Evolutionary conservation across 1,284 basidiomycete genomes (phyloP).

Genomic region (Peniophora sp.): DNA sequence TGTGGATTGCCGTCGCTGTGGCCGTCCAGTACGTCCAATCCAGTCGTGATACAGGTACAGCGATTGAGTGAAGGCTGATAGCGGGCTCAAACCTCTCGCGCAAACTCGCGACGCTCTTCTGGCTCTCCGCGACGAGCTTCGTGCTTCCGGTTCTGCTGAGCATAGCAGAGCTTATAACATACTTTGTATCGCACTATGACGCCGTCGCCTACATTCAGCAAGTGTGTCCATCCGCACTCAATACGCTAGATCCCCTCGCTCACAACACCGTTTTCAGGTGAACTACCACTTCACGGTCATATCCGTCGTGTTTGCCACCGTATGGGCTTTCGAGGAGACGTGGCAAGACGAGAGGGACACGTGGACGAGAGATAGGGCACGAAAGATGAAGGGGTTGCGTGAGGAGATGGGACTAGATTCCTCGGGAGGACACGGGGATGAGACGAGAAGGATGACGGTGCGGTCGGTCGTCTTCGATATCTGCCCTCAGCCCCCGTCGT

Average conservation of each 20-base stretch:
- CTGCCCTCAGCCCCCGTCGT: too few relatives aligned
- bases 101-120: constrained; percentile 17
- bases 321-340: constrained; percentile 11
- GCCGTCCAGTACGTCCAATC: too few relatives aligned
- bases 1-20: not conserved
- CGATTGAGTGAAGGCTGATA: too few relatives aligned
- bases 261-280: constrained; percentile 6
- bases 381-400: too few relatives aligned
- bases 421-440: too few relatives aligned
- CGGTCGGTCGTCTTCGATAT: too few relatives aligned
- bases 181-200: constrained; percentile 6
- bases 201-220: not conserved
- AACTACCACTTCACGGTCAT: constrained; percentile 15
- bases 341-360: not conserved
- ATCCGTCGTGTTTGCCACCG: constrained; percentile 15
- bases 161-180: constrained; percentile 15
- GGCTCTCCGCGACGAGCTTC: constrained; percentile 22
- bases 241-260: too few relatives aligned
- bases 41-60: too few relatives aligned
- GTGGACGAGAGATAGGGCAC: too few relatives aligned
- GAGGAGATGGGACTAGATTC: too few relatives aligned
- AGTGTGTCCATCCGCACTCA: too few relatives aligned
- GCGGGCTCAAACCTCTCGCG: not conserved
- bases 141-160: constrained; percentile 21
- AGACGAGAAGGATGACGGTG: too few relatives aligned